Evolutionary conservation across 2,329 filamentous ascomycete species (phyloP).

Genomic region (Colletotrichum viniferum): DNA sequence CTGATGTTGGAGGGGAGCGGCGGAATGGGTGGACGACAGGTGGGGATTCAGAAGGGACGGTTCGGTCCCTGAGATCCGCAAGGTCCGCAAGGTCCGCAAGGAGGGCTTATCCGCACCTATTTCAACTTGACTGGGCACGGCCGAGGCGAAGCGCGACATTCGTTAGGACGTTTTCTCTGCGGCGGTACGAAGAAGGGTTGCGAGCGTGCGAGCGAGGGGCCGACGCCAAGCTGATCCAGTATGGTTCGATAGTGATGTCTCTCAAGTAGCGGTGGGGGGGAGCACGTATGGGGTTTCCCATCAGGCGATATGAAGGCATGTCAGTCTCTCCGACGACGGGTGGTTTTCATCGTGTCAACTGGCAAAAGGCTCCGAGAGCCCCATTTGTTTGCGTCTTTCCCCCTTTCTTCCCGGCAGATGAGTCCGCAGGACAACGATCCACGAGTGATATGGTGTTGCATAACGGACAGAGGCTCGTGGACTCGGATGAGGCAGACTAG

Average conservation of each 20-base stretch:
- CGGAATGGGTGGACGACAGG: background rate
- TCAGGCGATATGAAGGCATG: background rate
- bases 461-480: background rate
- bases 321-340: constrained; percentile 4
- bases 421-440: background rate
- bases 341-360: background rate
- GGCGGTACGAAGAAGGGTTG: background rate
- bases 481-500: background rate
- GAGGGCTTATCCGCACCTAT: background rate
- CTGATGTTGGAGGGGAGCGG: background rate
- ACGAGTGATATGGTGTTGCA: background rate
- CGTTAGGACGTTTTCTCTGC: background rate
- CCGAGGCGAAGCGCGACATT: background rate
- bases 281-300: background rate
- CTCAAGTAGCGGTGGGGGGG: constrained; percentile 11
- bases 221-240: background rate
- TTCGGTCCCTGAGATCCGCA: constrained; percentile 18
- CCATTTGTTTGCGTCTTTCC: background rate
- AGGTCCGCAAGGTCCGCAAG: constrained; percentile 8
- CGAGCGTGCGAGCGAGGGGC: background rate
- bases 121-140: background rate
- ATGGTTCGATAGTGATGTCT: constrained; percentile 10
- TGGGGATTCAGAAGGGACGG: background rate
- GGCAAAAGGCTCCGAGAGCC: background rate
- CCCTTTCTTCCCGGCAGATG: background rate